Evolutionary conservation across 75 land plant species (phyloP).

Genomic region (Pinus tabuliformis): DNA sequence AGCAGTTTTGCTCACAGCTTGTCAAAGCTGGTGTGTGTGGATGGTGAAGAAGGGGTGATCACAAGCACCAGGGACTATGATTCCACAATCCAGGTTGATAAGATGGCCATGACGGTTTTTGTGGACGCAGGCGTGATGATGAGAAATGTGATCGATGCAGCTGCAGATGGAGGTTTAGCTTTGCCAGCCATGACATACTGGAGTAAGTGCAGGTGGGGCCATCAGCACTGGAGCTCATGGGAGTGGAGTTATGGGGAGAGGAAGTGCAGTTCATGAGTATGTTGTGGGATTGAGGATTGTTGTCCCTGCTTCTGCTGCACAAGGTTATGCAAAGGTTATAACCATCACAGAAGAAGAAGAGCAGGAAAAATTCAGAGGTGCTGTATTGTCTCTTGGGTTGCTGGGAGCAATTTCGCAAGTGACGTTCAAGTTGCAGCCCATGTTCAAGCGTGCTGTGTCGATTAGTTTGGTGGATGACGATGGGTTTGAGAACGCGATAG

Average conservation of each 20-base stretch:
- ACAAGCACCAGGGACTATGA: slow-evolving; percentile 31
- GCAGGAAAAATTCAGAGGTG: slow-evolving; percentile 11
- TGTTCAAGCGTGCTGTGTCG: slow-evolving; percentile 10
- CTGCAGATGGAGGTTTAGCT: slow-evolving; percentile 22
- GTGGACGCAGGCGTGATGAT: slow-evolving; percentile 18
- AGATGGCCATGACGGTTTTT: slow-evolving; percentile 8
- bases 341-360: background rate
- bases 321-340: slow-evolving; percentile 18
- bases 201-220: slow-evolving; percentile 32
- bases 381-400: slow-evolving; percentile 12
- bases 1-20: slow-evolving; percentile 28
- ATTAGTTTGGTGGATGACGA: slow-evolving; percentile 1
- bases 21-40: slow-evolving; percentile 24
- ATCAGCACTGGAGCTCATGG: slow-evolving; percentile 50
- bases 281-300: slow-evolving; percentile 27
- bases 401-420: slow-evolving; percentile 17
- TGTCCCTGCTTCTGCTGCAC: slow-evolving; percentile 13
- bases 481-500: background rate
- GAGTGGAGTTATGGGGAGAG: slow-evolving; percentile 33
- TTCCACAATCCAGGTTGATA: slow-evolving; percentile 4
- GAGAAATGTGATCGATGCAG: slow-evolving; percentile 16
- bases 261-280: slow-evolving; percentile 35
- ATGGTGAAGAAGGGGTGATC: slow-evolving; percentile 19
- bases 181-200: slow-evolving; percentile 35
- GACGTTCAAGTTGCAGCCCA: slow-evolving; percentile 6